A percentile compares a stretch with the other conserved stretches of the same genome.
phyloP scores from a whole-genome alignment of 108 stramenopile genomes.

The Stephanodiscus minutulus region DNA sequence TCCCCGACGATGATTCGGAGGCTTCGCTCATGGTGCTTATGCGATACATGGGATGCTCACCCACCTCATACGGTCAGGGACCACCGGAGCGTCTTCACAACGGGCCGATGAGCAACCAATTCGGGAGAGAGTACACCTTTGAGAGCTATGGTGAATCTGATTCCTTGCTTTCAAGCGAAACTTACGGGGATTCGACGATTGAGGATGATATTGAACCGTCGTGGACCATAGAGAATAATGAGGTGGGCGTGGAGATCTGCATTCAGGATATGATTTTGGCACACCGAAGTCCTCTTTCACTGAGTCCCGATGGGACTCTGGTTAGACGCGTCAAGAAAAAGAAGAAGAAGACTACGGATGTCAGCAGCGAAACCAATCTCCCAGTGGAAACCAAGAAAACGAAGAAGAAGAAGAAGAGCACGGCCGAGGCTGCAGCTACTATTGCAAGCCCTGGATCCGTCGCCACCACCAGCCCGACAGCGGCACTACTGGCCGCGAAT shows the following conservation, averaged over 20 bases:
- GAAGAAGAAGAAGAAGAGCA: not conserved
- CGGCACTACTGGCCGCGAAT: not conserved
- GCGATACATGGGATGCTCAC: constrained; percentile 51
- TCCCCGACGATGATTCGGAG: constrained; percentile 49
- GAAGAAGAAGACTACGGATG: not conserved
- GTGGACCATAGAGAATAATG: constrained; percentile 4
- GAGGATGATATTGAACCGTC: not conserved
- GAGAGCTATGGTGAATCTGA: constrained; percentile 13
- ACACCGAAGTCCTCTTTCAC: not conserved
- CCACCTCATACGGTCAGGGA: constrained; percentile 16
- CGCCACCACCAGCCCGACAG: not conserved
- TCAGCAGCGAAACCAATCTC: not conserved
- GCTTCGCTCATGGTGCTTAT: constrained; percentile 45
- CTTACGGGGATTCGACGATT: not conserved
- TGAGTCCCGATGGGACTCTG: not conserved
- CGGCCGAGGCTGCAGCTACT: not conserved
- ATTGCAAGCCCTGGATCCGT: not conserved
- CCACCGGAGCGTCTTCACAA: not conserved
- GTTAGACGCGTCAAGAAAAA: not conserved
- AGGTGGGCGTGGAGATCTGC: not conserved
- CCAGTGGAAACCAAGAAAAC: not conserved
- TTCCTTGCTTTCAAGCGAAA: constrained; percentile 11
- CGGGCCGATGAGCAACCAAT: not conserved
- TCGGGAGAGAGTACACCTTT: constrained; percentile 22
- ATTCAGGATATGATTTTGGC: not conserved